These are phyloP conservation scores for Clonostachys sp. DNA, from an alignment of 2,329 filamentous ascomycete genomes.

Conservation along the genomic window DNA sequence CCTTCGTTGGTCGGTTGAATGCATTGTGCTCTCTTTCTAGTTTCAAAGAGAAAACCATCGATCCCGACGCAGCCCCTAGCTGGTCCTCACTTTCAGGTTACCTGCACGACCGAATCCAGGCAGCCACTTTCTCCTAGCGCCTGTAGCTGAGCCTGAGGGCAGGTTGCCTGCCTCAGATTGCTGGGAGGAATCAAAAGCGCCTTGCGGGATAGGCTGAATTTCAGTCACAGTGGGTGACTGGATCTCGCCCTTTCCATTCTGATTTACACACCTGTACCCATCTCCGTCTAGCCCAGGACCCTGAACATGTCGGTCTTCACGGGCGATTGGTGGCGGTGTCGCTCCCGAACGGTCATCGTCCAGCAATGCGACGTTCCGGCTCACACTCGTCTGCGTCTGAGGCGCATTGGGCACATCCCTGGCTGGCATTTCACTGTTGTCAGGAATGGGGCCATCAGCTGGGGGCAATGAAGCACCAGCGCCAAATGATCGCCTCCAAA, in stretches of 20 bases:
- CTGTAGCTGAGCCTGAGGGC: slow-evolving; percentile 7
- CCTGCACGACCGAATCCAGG: neutral
- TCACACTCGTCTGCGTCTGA: slow-evolving; percentile 18
- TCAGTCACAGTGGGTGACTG: neutral
- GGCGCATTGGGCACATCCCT: neutral
- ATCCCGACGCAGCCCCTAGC: no score
- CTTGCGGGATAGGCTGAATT: neutral
- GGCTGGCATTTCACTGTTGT: neutral
- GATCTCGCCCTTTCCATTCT: neutral
- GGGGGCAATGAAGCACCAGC: slow-evolving; percentile 9
- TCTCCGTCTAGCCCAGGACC: neutral
- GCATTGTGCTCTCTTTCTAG: no score
- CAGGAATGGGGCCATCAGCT: neutral
- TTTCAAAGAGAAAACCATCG: no score
- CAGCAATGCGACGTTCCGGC: slow-evolving; percentile 23
- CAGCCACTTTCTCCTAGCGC: slow-evolving; percentile 27
- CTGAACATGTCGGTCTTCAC: slow-evolving; percentile 29
- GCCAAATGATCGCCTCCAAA: slow-evolving; percentile 47
- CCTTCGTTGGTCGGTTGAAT: no score
- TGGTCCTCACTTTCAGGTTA: no score
- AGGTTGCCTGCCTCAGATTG: neutral
- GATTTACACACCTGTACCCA: neutral
- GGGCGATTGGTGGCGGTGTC: slow-evolving; percentile 52
- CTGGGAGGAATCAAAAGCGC: neutral
- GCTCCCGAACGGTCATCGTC: slow-evolving; percentile 43